Evolutionary conservation across 1,139 yeast genomes (phyloP), one percentile per base, ranked within the genome.

Genomic region (Geotrichum candidum): DNA sequence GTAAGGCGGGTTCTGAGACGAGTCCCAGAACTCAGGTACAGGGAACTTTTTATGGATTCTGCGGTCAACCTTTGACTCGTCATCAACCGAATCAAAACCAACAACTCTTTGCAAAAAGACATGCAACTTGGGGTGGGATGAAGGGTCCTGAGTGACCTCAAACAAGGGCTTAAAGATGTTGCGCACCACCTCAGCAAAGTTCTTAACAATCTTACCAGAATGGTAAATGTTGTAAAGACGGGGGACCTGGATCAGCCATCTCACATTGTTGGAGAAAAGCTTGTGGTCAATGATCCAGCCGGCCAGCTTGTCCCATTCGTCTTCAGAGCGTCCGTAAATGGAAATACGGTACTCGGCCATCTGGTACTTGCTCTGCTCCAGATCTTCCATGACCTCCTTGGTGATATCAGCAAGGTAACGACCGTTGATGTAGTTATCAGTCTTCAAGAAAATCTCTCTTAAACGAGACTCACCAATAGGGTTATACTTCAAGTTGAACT

Each of bases 11-110:
- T 94, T 95, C 69, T 82, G 82, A 5, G 82, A 71, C 51, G 81
- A 77, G 67, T 84, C 84, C 99, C 99, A 95, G 63, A 86, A 78
- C 31, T 84, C 79, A 51, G 99, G 96, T 11, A 84, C 78, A 0
- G 98, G 98, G 72, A 82, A 91, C 72, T 88, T 90, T 66, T 84
- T 85, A 69, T 86, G 91, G 70, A 87, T 81, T 61, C 90, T 82
- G 66, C 90, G 84, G 74, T 95, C 99, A 51, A 84, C 83, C 75
- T 95, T 95, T 29, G 97, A 90, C 75, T 95, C 99, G 74, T 95
- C 99, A 74, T 95, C 99, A 51, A 95, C 99, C 2, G 97, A 90
- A 74, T 95, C 99, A 74, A 95, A 94, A 0, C 99, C 99, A 70
- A 94, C 87, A 3, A 95, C 99, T 68, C 99, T 82, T 76, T 91